Base-by-base conservation (phyloP, 2,329 filamentous ascomycete genomes). In the Aotearoamyces nothofagi region DNA sequence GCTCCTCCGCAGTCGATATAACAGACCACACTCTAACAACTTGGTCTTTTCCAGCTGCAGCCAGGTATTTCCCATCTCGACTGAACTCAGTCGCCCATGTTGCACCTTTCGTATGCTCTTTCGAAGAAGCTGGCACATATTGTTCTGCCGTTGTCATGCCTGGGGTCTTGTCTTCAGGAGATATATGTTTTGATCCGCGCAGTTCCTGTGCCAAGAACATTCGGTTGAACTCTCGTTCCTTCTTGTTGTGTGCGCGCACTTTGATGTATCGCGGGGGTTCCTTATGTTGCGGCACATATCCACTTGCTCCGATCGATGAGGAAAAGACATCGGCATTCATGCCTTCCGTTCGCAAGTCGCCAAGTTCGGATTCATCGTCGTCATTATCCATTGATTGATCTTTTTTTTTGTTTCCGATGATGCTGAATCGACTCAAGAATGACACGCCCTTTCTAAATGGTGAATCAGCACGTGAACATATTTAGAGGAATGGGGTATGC, bases 11-110 rank as follows among this genome's bases (percentile, higher is more conserved):
- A 1, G 75, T 87, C 3, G 81, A 72, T 22, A 98, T 72, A 4
- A 96, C 84, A 2, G 78, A 73, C 79, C 87, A 98, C 10, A 96
- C 70, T 11, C 87, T 69, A 8, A 98, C 73, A 10, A 86, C 66
- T 38, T 72, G 72, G 49, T 96, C 90, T 40, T 87, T 81, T 4
- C 90, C 90, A 8, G 80, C 90, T n/a, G 83, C 83, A 5, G 90
- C 90, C 11, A 98, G 61, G 49, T 86, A 93, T 44, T 66, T 80
- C 4, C 90, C 90, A 55, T 96, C 87, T 35, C 77, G 77, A 45
- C 87, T 96, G 46, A 96, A 96, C 44, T 90, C 81, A 38, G 82
- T 71, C 0, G 87, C 77, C 90, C 90, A 98, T 17, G 93, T 75
- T 0, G 90, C 84, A 35, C 79, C 68, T 30, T 46, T 47, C 9